Conservation (phyloP, 768 basidiomycete genomes). For the Paxillus involutus region DNA sequence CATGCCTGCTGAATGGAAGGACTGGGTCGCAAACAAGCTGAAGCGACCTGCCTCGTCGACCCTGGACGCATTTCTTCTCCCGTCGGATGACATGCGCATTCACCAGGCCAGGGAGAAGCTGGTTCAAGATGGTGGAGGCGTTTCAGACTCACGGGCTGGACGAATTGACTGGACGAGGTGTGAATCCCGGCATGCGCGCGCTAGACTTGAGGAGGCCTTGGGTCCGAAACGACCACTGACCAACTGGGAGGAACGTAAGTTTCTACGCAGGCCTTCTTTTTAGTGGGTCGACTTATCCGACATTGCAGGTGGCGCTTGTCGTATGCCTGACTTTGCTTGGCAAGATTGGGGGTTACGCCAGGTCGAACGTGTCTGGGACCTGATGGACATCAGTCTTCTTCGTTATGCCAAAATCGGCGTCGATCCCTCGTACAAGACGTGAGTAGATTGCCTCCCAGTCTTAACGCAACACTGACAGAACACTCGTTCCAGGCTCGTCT, state of each 20-base stretch:
- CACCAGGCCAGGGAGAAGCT: slow-evolving; percentile 86
- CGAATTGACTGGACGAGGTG: slow-evolving; percentile 91
- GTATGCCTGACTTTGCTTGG: slow-evolving; percentile 89
- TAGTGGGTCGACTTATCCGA: background rate
- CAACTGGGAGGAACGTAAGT: slow-evolving; percentile 86
- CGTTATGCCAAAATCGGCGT: slow-evolving; percentile 78
- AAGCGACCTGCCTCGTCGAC: slow-evolving; percentile 86
- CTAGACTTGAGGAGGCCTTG: slow-evolving; percentile 78
- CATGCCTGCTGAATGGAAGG: slow-evolving; percentile 70
- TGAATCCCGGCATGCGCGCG: slow-evolving; percentile 88
- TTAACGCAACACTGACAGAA: slow-evolving; percentile 1
- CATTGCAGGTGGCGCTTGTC: slow-evolving; percentile 71
- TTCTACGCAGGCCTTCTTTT: background rate
- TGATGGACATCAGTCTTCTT: slow-evolving; percentile 89
- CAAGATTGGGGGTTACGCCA: slow-evolving; percentile 91
- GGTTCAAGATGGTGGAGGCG: slow-evolving; percentile 64
- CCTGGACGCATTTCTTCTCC: slow-evolving; percentile 88
- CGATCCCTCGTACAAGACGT: slow-evolving; percentile 91
- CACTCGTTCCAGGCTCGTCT: slow-evolving; percentile 61
- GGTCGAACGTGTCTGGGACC: slow-evolving; percentile 93
- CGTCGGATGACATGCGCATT: slow-evolving; percentile 89
- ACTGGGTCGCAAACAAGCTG: slow-evolving; percentile 57
- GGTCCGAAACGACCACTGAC: slow-evolving; percentile 86
- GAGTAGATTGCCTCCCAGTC: slow-evolving; percentile 26
- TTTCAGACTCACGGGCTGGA: slow-evolving; percentile 66